Conservation (phyloP, 306 rosid species). For the Benincasa hispida region DNA sequence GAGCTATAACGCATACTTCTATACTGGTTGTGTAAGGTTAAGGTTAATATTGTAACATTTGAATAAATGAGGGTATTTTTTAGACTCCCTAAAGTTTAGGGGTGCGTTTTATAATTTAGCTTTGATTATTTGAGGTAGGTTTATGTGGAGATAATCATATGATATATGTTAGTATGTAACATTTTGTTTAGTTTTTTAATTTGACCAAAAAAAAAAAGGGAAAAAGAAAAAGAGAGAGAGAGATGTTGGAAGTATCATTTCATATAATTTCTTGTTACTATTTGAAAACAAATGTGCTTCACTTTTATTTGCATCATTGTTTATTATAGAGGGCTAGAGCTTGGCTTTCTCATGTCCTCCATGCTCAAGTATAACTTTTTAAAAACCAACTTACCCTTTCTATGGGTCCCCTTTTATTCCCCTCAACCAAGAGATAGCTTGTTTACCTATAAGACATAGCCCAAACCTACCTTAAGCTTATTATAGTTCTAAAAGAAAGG, state of each 20-base stretch:
- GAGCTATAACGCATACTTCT: too few relatives aligned
- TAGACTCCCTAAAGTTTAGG: too few relatives aligned
- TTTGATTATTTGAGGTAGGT: background rate
- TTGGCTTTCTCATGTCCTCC: background rate
- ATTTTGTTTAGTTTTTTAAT: background rate
- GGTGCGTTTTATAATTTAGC: too few relatives aligned
- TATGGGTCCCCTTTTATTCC: background rate
- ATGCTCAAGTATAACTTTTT: background rate
- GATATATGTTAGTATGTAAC: background rate
- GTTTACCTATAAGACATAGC: too few relatives aligned
- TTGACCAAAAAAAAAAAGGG: background rate
- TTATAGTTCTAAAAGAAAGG: too few relatives aligned
- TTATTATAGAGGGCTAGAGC: background rate
- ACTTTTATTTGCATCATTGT: background rate
- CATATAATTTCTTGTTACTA: background rate
- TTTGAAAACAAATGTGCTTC: background rate
- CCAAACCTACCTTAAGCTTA: too few relatives aligned
- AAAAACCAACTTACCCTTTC: background rate
- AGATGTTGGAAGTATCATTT: background rate
- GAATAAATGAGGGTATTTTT: too few relatives aligned
- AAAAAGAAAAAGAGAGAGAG: too few relatives aligned
- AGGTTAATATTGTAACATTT: background rate
- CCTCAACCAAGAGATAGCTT: background rate
- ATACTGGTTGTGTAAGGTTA: background rate
- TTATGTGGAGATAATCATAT: background rate